Percentiles rank a stretch among this genome's conserved stretches.
These are phyloP conservation scores for Curvularia sp. DNA, from an alignment of 2,329 filamentous ascomycete species.

Conservation along the genomic window DNA sequence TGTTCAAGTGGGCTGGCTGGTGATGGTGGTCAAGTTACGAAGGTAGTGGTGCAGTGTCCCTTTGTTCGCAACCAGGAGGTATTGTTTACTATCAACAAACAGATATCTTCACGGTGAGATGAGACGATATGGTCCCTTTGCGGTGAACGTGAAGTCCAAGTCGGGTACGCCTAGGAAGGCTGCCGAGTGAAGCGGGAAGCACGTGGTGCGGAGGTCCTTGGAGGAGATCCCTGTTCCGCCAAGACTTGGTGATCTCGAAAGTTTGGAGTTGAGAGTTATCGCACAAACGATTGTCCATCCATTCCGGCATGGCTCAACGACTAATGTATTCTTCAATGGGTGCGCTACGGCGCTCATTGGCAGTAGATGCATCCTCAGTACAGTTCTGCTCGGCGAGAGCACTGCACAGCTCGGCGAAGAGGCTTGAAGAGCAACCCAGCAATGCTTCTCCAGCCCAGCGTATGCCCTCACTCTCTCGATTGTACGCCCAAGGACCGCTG, in stretches of 20 bases:
- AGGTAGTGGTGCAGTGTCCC: background rate
- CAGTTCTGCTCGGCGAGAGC: slow-evolving; percentile 32
- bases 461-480: slow-evolving; percentile 11
- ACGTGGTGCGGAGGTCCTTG: slow-evolving; percentile 19
- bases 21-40: background rate
- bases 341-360: slow-evolving; percentile 34
- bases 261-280: slow-evolving; percentile 29
- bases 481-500: slow-evolving; percentile 9
- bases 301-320: slow-evolving; percentile 46
- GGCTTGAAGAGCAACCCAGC: slow-evolving; percentile 36
- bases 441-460: slow-evolving; percentile 21
- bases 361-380: slow-evolving; percentile 27
- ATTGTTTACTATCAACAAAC: background rate
- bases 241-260: slow-evolving; percentile 41
- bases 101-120: background rate
- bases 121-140: slow-evolving; percentile 4
- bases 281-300: slow-evolving; percentile 23
- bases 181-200: slow-evolving; percentile 14
- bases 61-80: background rate
- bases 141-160: background rate
- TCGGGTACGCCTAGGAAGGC: background rate
- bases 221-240: slow-evolving; percentile 35
- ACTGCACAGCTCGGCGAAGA: slow-evolving; percentile 37
- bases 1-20: background rate
- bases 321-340: slow-evolving; percentile 47